Evolutionary conservation across 352 stramenopile species (phyloP).

Genomic region (Phytophthora cryptogea): DNA sequence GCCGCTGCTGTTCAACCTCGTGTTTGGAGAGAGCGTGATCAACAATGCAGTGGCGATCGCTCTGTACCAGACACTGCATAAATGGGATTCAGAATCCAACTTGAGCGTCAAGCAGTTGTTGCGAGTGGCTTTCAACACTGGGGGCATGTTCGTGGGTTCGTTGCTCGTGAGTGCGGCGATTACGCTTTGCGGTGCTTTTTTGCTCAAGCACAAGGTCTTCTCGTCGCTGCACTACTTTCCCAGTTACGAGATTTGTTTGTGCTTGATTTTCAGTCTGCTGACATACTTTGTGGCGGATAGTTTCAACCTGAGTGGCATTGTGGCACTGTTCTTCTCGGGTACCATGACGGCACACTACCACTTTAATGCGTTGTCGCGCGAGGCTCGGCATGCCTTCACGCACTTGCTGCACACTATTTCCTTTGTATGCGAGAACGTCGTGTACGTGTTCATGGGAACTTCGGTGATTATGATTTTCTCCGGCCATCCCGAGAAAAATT

Average conservation of each 20-base stretch:
- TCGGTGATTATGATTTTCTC: conserved; percentile 85
- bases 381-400: conserved; percentile 80
- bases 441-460: conserved; percentile 89
- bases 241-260: conserved; percentile 86
- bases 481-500: conserved; percentile 55
- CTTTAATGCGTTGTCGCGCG: conserved; percentile 82
- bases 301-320: conserved; percentile 89
- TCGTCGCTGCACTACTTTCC: conserved; percentile 77
- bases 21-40: conserved; percentile 95
- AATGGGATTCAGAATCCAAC: conserved; percentile 83
- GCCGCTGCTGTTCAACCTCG: conserved; percentile 94
- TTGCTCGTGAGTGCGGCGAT: conserved; percentile 73
- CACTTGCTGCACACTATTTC: conserved; percentile 80
- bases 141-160: conserved; percentile 77
- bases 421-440: conserved; percentile 82
- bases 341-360: conserved; percentile 89
- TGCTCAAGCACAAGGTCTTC: conserved; percentile 80
- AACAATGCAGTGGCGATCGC: conserved; percentile 95
- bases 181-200: conserved; percentile 72
- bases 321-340: conserved; percentile 93
- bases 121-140: conserved; percentile 63
- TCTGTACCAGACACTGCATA: conserved; percentile 91
- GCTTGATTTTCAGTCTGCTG: conserved; percentile 83
- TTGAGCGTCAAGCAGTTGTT: conserved; percentile 69
- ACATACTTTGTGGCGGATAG: conserved; percentile 83